Base-by-base conservation (phyloP, 2,329 filamentous ascomycete species). In the Torrubiella hemipterigena region DNA sequence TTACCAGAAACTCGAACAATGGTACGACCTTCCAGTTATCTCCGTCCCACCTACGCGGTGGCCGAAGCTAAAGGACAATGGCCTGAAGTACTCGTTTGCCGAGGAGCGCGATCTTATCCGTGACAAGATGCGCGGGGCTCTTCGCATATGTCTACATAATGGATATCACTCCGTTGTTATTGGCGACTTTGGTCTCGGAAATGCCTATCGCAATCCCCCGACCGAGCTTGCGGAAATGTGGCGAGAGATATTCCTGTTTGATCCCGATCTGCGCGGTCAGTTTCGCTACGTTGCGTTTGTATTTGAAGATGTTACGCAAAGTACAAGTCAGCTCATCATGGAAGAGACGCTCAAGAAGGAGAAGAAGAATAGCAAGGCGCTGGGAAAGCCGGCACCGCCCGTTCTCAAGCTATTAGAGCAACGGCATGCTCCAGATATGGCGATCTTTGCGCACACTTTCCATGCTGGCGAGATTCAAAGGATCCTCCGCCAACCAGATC, bases 21-120 rank as follows among this genome's bases (percentile, higher is more conserved):
- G 68, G 69, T 56, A 56, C 42, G 61, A 69, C 27, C 55, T 84
- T 18, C 78, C 80, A 8, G 76, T 86, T n/a, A 70, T 85, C 34
- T 83, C 78, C 3, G 75, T 85, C 14, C 70, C 77, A 15, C 79
- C 81, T 8, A 73, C 78, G 7, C 70, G 77, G 16, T 73, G 80
- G 55, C 81, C 81, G 13, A 85, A 84, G 53, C 67, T 86, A 23
- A 76, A 76, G 43, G 70, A 74, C 36, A 63, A 65, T 29, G 76
- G 74, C n/a, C 63, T 63, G 38, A 72, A 71, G 39, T 86, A 84
- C 54, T 80, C 77, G 0, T 86, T 87, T 51, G 61, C 65, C 4
- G 65, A 77, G 44, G 81, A 86, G 54, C 70, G 70, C 38, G 73
- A 81, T 41, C 65, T 84, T 50, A 80, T 83, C 56, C 68, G 67